Base-by-base conservation (phyloP, 306 rosid genomes). In the Acmispon strigosus region DNA sequence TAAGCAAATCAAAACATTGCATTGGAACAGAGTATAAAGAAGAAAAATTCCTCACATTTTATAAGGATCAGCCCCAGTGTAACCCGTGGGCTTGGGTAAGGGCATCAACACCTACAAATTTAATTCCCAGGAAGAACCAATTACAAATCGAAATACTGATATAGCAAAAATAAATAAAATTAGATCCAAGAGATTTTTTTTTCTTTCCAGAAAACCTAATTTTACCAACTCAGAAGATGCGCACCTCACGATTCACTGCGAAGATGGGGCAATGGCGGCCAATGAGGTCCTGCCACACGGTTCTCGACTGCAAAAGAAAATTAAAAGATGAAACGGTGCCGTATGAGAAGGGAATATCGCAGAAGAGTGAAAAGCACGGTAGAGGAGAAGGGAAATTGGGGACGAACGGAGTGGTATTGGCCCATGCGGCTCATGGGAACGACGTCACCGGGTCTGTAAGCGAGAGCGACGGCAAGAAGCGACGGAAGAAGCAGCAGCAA, bases 351-450 rank as follows among this genome's bases (percentile, higher is more conserved):
- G 50, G 15, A 61, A 42, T 6, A 63, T 34, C 42, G 64, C 2
- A 42, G 37, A 62, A 44, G 32, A 27, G 13, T 12, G 20, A 71
- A 71, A 47, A 10, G 32, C 3, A 16, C 5, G 16, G 17, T 69
- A 13, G 12, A 56, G 36, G 18, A 24, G 43, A 55, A 39, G 4
- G 47, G 17, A 11, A 39, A 39, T 47, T 34, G 52, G 22, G 13
- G 42, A 86, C 91, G 66, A 51, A 95, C 97, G 70, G 99, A 91
- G 81, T 95, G 97, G 76, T 95, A 95, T 74, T 87, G 97, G 50
- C 97, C 97, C 96, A 91, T 95, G 83, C 89, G 89, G 84, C 97
- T 89, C 91, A 86, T 95, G 67, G 97, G 96, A 36, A 91, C 90
- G 80, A 86, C 76, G 77, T 95, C 99, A 56, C 97, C 97, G 2